Evolutionary conservation across 2,329 filamentous ascomycete species (phyloP).

Genomic region (Aureobasidium sp.): DNA sequence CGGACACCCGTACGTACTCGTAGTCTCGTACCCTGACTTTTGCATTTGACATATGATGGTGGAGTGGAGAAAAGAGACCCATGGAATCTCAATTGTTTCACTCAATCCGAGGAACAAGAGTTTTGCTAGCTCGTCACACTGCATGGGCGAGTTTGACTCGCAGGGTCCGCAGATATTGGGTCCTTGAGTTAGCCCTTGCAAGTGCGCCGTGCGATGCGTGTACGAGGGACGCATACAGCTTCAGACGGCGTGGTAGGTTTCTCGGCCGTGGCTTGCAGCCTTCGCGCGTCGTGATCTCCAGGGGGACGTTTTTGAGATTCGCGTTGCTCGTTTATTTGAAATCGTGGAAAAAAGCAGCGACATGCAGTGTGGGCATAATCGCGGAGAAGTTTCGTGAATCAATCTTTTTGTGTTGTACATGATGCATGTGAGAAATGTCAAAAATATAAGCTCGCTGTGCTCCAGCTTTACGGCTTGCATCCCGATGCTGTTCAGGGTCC

Average conservation of each 20-base stretch:
- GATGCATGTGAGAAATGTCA: constrained; percentile 5
- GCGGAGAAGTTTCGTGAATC: not conserved
- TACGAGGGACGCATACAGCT: constrained; percentile 9
- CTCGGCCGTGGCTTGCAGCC: not conserved
- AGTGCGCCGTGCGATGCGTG: constrained; percentile 10
- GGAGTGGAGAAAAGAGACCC: constrained; percentile 12
- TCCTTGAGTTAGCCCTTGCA: not conserved
- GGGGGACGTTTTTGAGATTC: constrained; percentile 2
- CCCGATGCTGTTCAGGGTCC: constrained; percentile 10
- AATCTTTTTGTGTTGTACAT: constrained; percentile 4
- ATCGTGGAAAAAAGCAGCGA: not conserved
- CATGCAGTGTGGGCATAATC: constrained; percentile 11
- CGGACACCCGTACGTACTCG: not conserved
- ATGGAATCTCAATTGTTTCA: constrained; percentile 4
- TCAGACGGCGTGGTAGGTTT: constrained; percentile 2
- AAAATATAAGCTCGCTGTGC: constrained; percentile 6
- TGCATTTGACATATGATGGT: not conserved
- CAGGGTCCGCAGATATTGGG: not conserved
- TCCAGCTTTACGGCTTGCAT: constrained; percentile 11
- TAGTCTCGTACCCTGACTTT: not conserved
- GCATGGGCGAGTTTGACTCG: constrained; percentile 7
- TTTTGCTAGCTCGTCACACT: constrained; percentile 9
- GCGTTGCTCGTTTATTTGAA: constrained; percentile 11
- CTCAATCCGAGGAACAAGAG: constrained; percentile 10
- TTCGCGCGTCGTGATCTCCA: constrained; percentile 1